These are phyloP conservation scores for Alternaria rosae DNA, from an alignment of 2,329 filamentous ascomycete species.

Conservation along the genomic window DNA sequence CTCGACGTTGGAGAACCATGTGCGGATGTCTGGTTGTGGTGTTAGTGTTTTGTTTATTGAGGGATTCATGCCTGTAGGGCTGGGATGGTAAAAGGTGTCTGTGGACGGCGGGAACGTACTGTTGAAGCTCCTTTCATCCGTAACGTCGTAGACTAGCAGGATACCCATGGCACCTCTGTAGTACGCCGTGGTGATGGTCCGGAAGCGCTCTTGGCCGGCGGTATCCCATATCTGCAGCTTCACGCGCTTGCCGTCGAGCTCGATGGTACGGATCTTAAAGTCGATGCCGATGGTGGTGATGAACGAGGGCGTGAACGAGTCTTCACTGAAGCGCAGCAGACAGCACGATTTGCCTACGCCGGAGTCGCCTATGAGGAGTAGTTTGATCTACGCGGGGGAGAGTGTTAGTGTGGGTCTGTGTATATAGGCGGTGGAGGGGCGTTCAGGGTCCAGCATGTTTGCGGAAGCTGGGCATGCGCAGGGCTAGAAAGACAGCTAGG, in stretches of 20 bases:
- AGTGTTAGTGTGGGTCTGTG: conserved; percentile 21
- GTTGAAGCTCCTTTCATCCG: conserved; percentile 93
- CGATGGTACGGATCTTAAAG: conserved; percentile 99
- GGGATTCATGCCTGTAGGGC: fast-evolving
- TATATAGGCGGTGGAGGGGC: conserved; percentile 12
- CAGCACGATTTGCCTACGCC: conserved; percentile 98
- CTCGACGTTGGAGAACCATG: conserved; percentile 99
- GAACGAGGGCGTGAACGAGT: conserved; percentile 96
- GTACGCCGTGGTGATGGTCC: conserved; percentile 98
- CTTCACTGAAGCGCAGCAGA: conserved; percentile 93
- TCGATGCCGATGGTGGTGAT: conserved; percentile 99
- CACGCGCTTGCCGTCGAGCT: conserved; percentile 97
- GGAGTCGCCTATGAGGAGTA: conserved; percentile 94
- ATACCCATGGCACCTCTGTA: conserved; percentile 99
- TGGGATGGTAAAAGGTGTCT: background rate
- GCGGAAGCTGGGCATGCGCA: conserved; percentile 5
- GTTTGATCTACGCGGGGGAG: conserved; percentile 76
- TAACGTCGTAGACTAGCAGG: conserved; percentile 96
- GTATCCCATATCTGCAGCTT: conserved; percentile 99
- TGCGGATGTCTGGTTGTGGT: conserved; percentile 80
- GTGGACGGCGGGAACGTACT: conserved; percentile 65
- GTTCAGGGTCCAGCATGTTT: conserved; percentile 7
- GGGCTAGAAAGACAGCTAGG: conserved; percentile 9
- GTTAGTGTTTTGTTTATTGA: conserved; percentile 27
- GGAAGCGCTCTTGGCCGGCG: conserved; percentile 96